These are phyloP conservation scores for Zymoseptoria crescenta DNA, from an alignment of 2,329 filamentous ascomycete genomes.

Conservation along the genomic window DNA sequence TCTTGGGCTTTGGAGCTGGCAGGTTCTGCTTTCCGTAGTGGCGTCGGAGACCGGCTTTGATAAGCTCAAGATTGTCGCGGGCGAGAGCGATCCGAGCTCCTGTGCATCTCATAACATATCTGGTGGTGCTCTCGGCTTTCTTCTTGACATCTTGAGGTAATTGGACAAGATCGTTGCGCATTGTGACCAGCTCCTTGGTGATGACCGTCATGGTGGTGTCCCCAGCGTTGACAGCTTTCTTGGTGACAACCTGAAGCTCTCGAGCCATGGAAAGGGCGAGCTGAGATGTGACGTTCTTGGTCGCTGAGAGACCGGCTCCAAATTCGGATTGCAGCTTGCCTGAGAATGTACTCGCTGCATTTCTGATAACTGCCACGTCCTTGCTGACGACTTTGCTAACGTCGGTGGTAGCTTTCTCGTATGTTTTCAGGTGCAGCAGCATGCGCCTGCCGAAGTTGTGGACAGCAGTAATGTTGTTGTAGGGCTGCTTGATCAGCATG, in stretches of 20 bases:
- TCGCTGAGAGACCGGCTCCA: constrained; percentile 20
- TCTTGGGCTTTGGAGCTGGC: neutral
- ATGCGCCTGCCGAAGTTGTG: constrained; percentile 22
- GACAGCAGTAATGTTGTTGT: constrained; percentile 14
- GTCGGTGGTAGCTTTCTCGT: constrained; percentile 22
- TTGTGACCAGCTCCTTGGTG: neutral
- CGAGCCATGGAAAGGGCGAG: constrained; percentile 19
- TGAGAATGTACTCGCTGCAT: constrained; percentile 15
- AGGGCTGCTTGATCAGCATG: constrained; percentile 17
- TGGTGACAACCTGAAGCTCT: constrained; percentile 18
- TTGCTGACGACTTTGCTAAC: constrained; percentile 22
- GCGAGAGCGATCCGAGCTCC: neutral
- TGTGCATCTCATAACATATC: neutral
- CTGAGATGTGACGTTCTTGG: constrained; percentile 23
- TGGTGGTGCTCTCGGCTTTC: neutral
- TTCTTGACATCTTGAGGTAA: neutral
- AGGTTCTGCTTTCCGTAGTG: neutral
- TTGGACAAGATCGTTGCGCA: neutral
- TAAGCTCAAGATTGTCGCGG: neutral
- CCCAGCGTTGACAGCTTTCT: constrained; percentile 9
- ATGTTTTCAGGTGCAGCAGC: constrained; percentile 20
- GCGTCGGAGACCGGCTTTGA: neutral
- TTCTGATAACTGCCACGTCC: constrained; percentile 20
- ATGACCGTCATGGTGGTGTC: neutral
- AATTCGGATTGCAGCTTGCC: constrained; percentile 18